Base-by-base conservation (phyloP, 1,139 yeast species). In the Petasospora fabianii region DNA sequence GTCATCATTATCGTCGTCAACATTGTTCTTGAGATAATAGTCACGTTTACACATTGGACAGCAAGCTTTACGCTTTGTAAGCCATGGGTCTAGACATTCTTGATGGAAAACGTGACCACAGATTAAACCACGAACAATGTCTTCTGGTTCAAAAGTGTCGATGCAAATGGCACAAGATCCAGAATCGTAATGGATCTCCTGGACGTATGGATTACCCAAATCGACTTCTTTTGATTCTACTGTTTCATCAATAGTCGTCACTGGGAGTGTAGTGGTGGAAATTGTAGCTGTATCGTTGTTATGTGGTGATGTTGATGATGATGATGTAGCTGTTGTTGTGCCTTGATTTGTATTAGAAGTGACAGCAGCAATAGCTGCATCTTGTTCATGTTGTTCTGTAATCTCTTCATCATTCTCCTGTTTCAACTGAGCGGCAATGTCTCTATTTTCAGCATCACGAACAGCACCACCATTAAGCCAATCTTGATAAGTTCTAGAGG, bases 101-200 rank as follows among this genome's bases (percentile, higher is more conserved):
- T 81, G 70, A 56, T 86, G 96, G 70, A 80, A 86, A 3, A 83
- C 87, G 60, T 86, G 96, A 3, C 92, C 92, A 62, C 96, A 86
- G 10, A 84, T 65, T 35, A 85, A 67, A 0, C 87, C 86, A 39
- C 95, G 72, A 0, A 85, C 88, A 2, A 61, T 56, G 36, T 83
- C 90, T 10, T 72, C 78, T 39, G 74, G 74, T 46, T 76, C 83
- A 51, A 82, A 71, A 10, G 64, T 56, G 38, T 84, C 95, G 38
- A 84, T 69, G 61, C 95, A 85, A 49, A 85, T 82, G 15, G 92
- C 90, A 66, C 95, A 85, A 4, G 75, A 62, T n/a, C 87, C 92
- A 1, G 86, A 80, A 26, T 80, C 75, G 50, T 68, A 80, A 55
- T 76, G 84, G 34, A 71, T 61, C 29, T 65, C 73, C 10, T 47